Evolutionary conservation across 2,329 filamentous ascomycete species (phyloP).

Genomic region (Tolypocladium cylindrosporum): DNA sequence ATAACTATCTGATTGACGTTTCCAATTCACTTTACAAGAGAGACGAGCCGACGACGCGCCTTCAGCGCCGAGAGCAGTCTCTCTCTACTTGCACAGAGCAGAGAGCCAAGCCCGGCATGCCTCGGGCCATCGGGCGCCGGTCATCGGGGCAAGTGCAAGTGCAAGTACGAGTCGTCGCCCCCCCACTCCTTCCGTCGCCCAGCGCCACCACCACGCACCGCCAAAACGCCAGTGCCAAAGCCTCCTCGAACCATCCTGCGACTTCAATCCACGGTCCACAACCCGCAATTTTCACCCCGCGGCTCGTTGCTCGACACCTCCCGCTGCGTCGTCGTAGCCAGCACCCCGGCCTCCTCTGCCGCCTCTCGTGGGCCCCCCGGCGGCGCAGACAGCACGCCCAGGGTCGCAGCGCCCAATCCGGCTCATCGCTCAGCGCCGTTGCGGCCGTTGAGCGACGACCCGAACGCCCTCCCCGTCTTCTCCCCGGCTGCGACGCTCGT

Average conservation of each 20-base stretch:
- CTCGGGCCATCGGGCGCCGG: constrained; percentile 2
- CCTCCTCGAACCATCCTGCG: background rate
- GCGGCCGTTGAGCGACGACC: background rate
- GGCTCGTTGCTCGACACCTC: background rate
- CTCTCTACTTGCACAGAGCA: no score
- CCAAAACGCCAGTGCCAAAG: background rate
- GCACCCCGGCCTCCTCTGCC: background rate
- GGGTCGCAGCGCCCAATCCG: background rate
- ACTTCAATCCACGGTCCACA: background rate
- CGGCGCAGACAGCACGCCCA: background rate
- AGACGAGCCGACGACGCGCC: no score
- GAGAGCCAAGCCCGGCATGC: background rate
- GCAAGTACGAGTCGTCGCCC: background rate
- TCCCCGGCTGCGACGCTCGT: background rate
- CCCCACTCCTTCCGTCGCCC: background rate
- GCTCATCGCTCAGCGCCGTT: background rate
- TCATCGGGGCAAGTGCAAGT: background rate
- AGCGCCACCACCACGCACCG: background rate
- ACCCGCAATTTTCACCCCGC: background rate
- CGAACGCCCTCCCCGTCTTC: background rate
- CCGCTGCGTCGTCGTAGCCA: background rate
- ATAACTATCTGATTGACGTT: background rate
- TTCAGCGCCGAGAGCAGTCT: no score
- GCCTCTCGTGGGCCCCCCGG: background rate
- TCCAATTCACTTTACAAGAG: no score